Percentiles rank a stretch among this genome's conserved stretches.
Evolutionary conservation across 1,139 yeast species (phyloP).

Genomic region (Lodderomyces jiufengensis): DNA sequence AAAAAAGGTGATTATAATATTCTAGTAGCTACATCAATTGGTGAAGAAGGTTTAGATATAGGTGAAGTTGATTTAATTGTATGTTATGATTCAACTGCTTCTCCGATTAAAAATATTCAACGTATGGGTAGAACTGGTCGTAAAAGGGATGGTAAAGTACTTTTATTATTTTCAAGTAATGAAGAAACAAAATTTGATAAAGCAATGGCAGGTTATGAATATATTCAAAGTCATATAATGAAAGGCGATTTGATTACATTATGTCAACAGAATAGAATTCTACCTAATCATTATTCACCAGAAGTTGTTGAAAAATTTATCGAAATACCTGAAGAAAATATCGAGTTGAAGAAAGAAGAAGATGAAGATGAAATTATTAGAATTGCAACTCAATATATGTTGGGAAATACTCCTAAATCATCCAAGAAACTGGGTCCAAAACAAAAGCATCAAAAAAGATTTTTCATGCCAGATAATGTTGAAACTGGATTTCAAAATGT

Average conservation of each 20-base stretch:
- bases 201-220: conserved; percentile 81
- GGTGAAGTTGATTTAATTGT: conserved; percentile 95
- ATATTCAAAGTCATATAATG: conserved; percentile 65
- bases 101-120: conserved; percentile 91
- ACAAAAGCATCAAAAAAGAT: conserved; percentile 35
- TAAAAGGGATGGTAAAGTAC: conserved; percentile 80
- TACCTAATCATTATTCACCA: conserved; percentile 59
- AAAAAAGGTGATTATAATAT: conserved; percentile 70
- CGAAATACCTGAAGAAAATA: conserved; percentile 68
- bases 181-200: conserved; percentile 78
- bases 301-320: conserved; percentile 52
- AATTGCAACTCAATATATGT: conserved; percentile 53
- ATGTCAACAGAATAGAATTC: conserved; percentile 54
- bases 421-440: conserved; percentile 1
- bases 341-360: conserved; percentile 43
- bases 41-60: conserved; percentile 97
- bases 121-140: conserved; percentile 99
- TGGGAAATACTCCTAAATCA: conserved; percentile 13
- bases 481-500: conserved; percentile 67
- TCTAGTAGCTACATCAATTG: conserved; percentile 93
- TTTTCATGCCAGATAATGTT: conserved; percentile 79
- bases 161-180: conserved; percentile 72
- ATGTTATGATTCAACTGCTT: conserved; percentile 88
- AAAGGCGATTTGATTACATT: conserved; percentile 38
- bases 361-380: conserved; percentile 71